Evolutionary conservation across 257 asterid species (phyloP).

Genomic region (Nicotiana otophora): DNA sequence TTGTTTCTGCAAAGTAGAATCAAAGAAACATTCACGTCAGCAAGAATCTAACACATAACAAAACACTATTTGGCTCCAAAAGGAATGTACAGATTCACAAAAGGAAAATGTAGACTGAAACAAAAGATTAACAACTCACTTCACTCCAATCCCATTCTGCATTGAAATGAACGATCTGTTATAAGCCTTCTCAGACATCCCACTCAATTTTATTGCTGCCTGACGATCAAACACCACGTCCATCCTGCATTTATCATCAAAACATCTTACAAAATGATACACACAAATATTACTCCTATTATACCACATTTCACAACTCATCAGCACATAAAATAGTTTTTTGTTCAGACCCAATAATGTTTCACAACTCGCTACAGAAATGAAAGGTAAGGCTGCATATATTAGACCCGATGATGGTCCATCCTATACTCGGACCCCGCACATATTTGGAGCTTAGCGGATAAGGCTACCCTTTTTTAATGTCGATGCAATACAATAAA

Average conservation of each 20-base stretch:
- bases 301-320: not conserved
- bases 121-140: slow-evolving; percentile 36
- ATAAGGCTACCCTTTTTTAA: no score
- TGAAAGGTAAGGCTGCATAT: no score
- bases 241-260: slow-evolving; percentile 46
- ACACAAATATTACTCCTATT: not conserved
- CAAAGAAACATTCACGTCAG: not conserved
- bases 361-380: no score
- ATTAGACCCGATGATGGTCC: no score
- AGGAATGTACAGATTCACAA: not conserved
- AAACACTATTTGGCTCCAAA: not conserved
- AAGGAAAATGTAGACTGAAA: not conserved
- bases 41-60: not conserved
- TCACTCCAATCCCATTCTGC: slow-evolving; percentile 90
- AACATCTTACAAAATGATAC: not conserved
- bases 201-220: slow-evolving; percentile 66
- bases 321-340: not conserved
- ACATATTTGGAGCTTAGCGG: no score
- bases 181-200: slow-evolving; percentile 87
- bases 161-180: slow-evolving; percentile 78
- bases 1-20: slow-evolving; percentile 46
- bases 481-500: not conserved
- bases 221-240: slow-evolving; percentile 73
- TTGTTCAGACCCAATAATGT: no score
- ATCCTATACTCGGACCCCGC: no score